phyloP scores from a whole-genome alignment of 352 stramenopile species.

The Lagenidium sp. region DNA sequence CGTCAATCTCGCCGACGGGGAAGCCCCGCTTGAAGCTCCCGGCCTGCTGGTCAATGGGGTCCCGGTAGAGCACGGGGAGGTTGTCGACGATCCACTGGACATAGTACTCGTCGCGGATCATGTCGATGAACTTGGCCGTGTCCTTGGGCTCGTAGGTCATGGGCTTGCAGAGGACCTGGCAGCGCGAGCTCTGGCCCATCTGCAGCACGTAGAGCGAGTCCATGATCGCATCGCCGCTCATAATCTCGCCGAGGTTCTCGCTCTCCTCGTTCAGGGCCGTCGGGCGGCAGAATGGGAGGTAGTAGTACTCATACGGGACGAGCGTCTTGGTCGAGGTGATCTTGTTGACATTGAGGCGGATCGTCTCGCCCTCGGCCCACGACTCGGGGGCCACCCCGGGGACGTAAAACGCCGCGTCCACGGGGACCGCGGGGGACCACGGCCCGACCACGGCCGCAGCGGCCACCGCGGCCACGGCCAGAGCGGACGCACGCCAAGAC shows the following conservation, averaged over 20 bases:
- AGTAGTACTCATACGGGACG: slow-evolving; percentile 99
- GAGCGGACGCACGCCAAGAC: too few relatives aligned
- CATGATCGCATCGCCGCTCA: slow-evolving; percentile 88
- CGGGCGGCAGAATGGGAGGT: slow-evolving; percentile 91
- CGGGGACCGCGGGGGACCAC: too few relatives aligned
- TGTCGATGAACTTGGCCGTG: slow-evolving; percentile 77
- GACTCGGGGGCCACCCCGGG: slow-evolving; percentile 79
- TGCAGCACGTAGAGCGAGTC: slow-evolving; percentile 86
- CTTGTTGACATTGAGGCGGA: slow-evolving; percentile 96
- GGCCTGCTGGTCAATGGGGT: slow-evolving; percentile 56
- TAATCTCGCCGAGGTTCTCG: slow-evolving; percentile 91
- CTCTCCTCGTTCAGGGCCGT: slow-evolving; percentile 74
- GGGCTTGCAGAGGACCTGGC: slow-evolving; percentile 86
- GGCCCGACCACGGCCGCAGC: slow-evolving; percentile 12
- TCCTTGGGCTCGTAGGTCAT: slow-evolving; percentile 79
- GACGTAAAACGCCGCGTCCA: slow-evolving; percentile 72
- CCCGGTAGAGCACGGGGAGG: slow-evolving; percentile 82
- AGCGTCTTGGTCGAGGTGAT: slow-evolving; percentile 98
- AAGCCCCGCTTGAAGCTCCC: slow-evolving; percentile 87
- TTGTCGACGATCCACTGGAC: slow-evolving; percentile 94
- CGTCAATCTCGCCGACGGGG: slow-evolving; percentile 90
- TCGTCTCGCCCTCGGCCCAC: slow-evolving; percentile 68
- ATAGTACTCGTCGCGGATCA: slow-evolving; percentile 94
- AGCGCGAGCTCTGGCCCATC: slow-evolving; percentile 86
- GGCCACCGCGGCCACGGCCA: slow-evolving; percentile 14